A percentile compares a stretch with the other conserved stretches of the same genome.
Evolutionary conservation across 2,329 filamentous ascomycete species (phyloP).

Genomic region (Sporothrix brasiliensis): DNA sequence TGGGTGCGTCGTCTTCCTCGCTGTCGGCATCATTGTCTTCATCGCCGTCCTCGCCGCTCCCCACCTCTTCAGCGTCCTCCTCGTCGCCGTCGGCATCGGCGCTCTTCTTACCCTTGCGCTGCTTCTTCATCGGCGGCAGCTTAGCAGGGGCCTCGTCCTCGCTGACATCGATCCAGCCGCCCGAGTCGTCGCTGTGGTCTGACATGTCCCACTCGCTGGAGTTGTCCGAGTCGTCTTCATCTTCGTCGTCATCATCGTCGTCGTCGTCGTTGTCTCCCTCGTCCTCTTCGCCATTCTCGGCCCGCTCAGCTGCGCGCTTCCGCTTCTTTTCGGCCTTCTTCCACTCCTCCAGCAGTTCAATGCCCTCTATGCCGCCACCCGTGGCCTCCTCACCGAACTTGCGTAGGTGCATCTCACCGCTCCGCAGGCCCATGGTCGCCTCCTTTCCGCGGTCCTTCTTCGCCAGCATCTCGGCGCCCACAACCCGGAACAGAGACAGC

Average conservation of each 20-base stretch:
- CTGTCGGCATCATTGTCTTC: slow-evolving; percentile 58
- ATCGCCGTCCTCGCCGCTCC: slow-evolving; percentile 50
- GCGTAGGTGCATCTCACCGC: slow-evolving; percentile 73
- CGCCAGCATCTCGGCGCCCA: slow-evolving; percentile 83
- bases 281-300: slow-evolving; percentile 60
- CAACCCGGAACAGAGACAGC: slow-evolving; percentile 85
- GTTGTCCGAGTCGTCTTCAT: slow-evolving; percentile 59
- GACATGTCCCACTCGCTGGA: slow-evolving; percentile 66
- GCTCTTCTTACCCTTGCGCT: slow-evolving; percentile 44
- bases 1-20: slow-evolving; percentile 49
- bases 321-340: slow-evolving; percentile 85
- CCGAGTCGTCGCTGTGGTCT: slow-evolving; percentile 68
- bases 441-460: slow-evolving; percentile 91
- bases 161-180: slow-evolving; percentile 91
- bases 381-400: slow-evolving; percentile 78
- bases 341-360: slow-evolving; percentile 89
- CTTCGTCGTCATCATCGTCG: slow-evolving; percentile 62
- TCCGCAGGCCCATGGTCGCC: slow-evolving; percentile 76
- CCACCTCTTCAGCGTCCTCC: slow-evolving; percentile 48
- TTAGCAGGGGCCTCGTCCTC: slow-evolving; percentile 77
- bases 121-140: slow-evolving; percentile 66
- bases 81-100: slow-evolving; percentile 45
- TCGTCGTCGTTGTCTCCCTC: slow-evolving; percentile 64
- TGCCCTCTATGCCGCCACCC: slow-evolving; percentile 80
- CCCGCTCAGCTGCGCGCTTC: slow-evolving; percentile 58